These are phyloP conservation scores for Nannizziopsis arthrosporioides DNA, from an alignment of 2,329 filamentous ascomycete species.

Conservation along the genomic window DNA sequence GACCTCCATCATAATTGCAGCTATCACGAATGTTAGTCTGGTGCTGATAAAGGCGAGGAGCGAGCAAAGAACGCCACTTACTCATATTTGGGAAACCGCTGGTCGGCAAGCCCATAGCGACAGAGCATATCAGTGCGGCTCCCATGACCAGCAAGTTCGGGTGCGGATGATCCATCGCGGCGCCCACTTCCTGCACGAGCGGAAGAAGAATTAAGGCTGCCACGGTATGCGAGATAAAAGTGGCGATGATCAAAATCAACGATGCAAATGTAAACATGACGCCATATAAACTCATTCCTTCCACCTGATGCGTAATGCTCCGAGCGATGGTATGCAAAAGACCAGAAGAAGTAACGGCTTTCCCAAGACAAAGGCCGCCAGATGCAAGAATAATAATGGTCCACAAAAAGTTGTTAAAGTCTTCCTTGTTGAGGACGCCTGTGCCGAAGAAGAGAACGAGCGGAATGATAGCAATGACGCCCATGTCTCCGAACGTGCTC, in stretches of 20 bases:
- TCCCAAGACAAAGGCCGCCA: slow-evolving; percentile 81
- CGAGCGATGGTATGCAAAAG: slow-evolving; percentile 78
- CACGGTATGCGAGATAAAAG: slow-evolving; percentile 95
- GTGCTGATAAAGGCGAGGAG: not conserved
- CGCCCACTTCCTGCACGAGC: slow-evolving; percentile 74
- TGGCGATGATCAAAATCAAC: slow-evolving; percentile 83
- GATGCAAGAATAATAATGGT: slow-evolving; percentile 98
- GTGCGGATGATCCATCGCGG: slow-evolving; percentile 74
- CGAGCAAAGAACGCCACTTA: slow-evolving; percentile 43
- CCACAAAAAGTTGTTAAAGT: slow-evolving; percentile 99
- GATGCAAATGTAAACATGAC: slow-evolving; percentile 75
- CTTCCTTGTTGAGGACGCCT: slow-evolving; percentile 91
- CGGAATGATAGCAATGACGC: slow-evolving; percentile 91
- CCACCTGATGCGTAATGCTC: slow-evolving; percentile 60
- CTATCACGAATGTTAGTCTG: slow-evolving; percentile 34
- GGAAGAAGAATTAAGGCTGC: slow-evolving; percentile 90
- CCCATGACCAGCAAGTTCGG: slow-evolving; percentile 94
- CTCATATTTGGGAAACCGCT: slow-evolving; percentile 99
- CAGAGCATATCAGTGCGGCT: slow-evolving; percentile 87
- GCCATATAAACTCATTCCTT: slow-evolving; percentile 70
- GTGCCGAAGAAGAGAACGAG: slow-evolving; percentile 94
- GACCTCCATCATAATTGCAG: slow-evolving; percentile 99
- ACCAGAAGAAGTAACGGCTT: slow-evolving; percentile 86
- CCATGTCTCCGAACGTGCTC: slow-evolving; percentile 87
- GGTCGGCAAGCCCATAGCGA: slow-evolving; percentile 93